Evolutionary conservation across 2,329 filamentous ascomycete genomes (phyloP), one percentile per base, ranked within the genome.

Genomic region (Fusarium odoratissimum): DNA sequence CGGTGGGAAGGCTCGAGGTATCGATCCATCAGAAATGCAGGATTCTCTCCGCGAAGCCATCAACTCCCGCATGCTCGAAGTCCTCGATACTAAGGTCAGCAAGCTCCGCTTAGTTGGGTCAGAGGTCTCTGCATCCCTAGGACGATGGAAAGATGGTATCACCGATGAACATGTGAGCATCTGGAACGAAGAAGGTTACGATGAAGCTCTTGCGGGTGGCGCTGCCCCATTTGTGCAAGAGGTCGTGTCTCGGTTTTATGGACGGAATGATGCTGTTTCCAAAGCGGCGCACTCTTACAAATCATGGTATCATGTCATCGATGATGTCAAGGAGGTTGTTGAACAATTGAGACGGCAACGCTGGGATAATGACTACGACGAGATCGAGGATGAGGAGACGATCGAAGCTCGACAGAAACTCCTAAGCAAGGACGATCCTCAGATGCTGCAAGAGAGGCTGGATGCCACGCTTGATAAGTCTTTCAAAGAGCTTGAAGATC

Each of bases 331-430:
- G 46, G 84, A 85, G 23, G 85, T 91, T 7, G 87, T 95, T 12
- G 89, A 90, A 44, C 86, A 89, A 64, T 87, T 96, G 75, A 89
- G 86, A 67, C 88, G 88, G 51, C 90, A 91, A 72, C 88, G 90
- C 62, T 95, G 93, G 92, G 92, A 95, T 70, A 91, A 93, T 61
- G 92, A 93, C 67, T 86, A 91, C 33, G 90, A 92, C 56, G 90
- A 92, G 56, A 89, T 94, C 44, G 92, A 94, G 67, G 92, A 94
- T 67, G 92, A 95, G 69, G 87, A 92, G 60, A 89, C 88, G 2
- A 88, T 92, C 25, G 91, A 93, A 69, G 86, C 86, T 23, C 87
- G 91, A 38, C 91, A 94, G 74, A 86, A 87, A 41, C 80, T 91
- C 1, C 85, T 97, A 17, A 94, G 91, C 79, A 89, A 89, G 58